Percentiles rank a stretch among this genome's conserved stretches.
These are phyloP conservation scores for Xylaria palmicola DNA, from an alignment of 495 filamentous ascomycete species.

Conservation along the genomic window DNA sequence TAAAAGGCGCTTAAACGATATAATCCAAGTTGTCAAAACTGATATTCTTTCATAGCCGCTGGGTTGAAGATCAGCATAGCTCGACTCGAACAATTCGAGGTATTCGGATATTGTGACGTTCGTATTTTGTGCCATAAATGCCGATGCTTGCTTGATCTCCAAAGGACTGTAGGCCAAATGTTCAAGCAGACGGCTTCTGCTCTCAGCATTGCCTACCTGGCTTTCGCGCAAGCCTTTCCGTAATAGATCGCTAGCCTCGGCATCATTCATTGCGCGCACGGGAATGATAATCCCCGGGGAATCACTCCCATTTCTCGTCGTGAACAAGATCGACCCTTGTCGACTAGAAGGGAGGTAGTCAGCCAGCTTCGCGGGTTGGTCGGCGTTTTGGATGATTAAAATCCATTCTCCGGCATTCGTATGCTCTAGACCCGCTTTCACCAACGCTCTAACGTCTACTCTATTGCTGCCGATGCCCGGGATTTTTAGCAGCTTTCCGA, in stretches of 20 bases:
- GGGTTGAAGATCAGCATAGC: constrained; percentile 26
- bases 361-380: constrained; percentile 24
- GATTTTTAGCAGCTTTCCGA: constrained; percentile 35
- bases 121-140: constrained; percentile 42
- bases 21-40: constrained; percentile 34
- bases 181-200: constrained; percentile 26
- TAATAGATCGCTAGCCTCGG: constrained; percentile 24
- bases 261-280: constrained; percentile 31
- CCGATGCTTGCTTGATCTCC: constrained; percentile 47
- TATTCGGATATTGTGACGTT: constrained; percentile 29
- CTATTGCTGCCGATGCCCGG: constrained; percentile 28
- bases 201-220: constrained; percentile 14
- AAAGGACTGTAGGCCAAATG: constrained; percentile 42
- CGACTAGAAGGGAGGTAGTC: constrained; percentile 37
- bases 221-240: constrained; percentile 5
- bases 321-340: constrained; percentile 42
- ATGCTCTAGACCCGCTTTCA: constrained; percentile 35
- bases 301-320: constrained; percentile 31
- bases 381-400: constrained; percentile 53
- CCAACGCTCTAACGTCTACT: constrained; percentile 33
- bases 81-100: constrained; percentile 25
- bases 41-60: constrained; percentile 21
- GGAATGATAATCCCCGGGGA: constrained; percentile 4
- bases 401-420: constrained; percentile 42
- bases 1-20: constrained; percentile 41